These are phyloP conservation scores for Trichoderma pleuroti DNA, from an alignment of 2,329 filamentous ascomycete species.

Conservation along the genomic window DNA sequence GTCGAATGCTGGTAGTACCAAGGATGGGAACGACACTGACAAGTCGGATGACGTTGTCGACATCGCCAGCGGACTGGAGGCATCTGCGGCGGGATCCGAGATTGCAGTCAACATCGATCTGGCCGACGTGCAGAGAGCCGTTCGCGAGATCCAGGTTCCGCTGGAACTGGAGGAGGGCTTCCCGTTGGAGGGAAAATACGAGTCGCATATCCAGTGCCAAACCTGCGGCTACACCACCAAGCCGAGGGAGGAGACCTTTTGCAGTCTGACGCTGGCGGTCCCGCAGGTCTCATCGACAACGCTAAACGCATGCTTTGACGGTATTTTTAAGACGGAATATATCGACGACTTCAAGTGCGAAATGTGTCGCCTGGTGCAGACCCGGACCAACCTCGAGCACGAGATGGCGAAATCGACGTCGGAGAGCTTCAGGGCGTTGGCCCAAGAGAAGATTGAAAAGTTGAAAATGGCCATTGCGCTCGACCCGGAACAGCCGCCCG, in stretches of 20 bases:
- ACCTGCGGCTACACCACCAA: slow-evolving; percentile 87
- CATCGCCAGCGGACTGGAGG: slow-evolving; percentile 15
- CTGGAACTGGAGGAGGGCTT: slow-evolving; percentile 66
- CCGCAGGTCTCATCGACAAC: slow-evolving; percentile 78
- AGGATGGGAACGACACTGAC: slow-evolving; percentile 6
- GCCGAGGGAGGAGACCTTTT: slow-evolving; percentile 78
- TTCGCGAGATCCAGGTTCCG: slow-evolving; percentile 28
- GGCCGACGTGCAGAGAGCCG: slow-evolving; percentile 13
- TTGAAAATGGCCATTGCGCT: slow-evolving; percentile 68
- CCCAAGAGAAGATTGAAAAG: slow-evolving; percentile 59
- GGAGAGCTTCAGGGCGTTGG: slow-evolving; percentile 46
- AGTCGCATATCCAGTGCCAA: slow-evolving; percentile 93
- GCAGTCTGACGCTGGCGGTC: slow-evolving; percentile 87
- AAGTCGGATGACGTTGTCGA: neutral
- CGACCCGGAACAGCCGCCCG: slow-evolving; percentile 74
- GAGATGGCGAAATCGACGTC: slow-evolving; percentile 56
- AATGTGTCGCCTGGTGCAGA: slow-evolving; percentile 81
- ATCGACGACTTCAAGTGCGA: slow-evolving; percentile 98
- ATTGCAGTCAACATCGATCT: slow-evolving; percentile 5
- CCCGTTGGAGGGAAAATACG: slow-evolving; percentile 84
- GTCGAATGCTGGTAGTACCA: neutral
- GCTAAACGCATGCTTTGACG: slow-evolving; percentile 85
- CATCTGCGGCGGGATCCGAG: slow-evolving; percentile 14
- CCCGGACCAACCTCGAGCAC: slow-evolving; percentile 59
- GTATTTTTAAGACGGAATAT: slow-evolving; percentile 88